Conservation (phyloP, 768 basidiomycete genomes). For the Asterophora parasitica region DNA sequence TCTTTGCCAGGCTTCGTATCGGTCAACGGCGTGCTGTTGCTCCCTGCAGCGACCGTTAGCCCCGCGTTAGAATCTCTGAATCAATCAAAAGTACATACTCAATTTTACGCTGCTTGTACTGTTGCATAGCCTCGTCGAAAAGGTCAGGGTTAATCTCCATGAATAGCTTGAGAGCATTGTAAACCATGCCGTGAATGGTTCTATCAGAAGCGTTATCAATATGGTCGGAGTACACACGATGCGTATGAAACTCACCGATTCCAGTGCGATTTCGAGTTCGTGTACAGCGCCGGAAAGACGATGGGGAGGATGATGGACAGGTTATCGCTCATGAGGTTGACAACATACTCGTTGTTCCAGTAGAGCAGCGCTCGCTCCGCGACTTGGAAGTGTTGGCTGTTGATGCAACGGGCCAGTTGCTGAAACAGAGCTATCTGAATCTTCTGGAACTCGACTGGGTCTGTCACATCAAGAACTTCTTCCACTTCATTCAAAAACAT, state of each 20-base stretch:
- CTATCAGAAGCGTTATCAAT: constrained; percentile 34
- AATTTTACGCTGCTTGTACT: constrained; percentile 84
- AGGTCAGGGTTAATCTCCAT: constrained; percentile 99
- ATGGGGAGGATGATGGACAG: constrained; percentile 84
- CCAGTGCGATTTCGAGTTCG: constrained; percentile 97
- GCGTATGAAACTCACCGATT: constrained; percentile 69
- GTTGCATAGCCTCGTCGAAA: constrained; percentile 90
- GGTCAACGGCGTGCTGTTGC: constrained; percentile 75
- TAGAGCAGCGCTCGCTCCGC: constrained; percentile 95
- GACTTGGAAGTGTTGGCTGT: constrained; percentile 99
- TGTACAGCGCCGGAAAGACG: constrained; percentile 94
- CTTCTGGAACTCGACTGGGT: constrained; percentile 94
- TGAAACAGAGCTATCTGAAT: constrained; percentile 90
- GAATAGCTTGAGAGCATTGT: constrained; percentile 95
- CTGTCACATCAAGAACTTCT: constrained; percentile 97
- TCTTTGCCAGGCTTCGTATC: constrained; percentile 88
- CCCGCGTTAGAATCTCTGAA: neutral
- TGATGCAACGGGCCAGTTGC: constrained; percentile 95
- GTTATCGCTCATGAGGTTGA: constrained; percentile 99
- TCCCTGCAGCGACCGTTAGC: constrained; percentile 48
- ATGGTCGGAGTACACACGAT: constrained; percentile 1
- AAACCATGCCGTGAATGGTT: constrained; percentile 99
- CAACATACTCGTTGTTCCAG: constrained; percentile 99
- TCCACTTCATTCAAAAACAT: constrained; percentile 99
- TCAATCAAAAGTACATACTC: constrained; percentile 50